These are phyloP conservation scores for Paralagenidium karlingii DNA, from an alignment of 352 stramenopile genomes.

Conservation along the genomic window DNA sequence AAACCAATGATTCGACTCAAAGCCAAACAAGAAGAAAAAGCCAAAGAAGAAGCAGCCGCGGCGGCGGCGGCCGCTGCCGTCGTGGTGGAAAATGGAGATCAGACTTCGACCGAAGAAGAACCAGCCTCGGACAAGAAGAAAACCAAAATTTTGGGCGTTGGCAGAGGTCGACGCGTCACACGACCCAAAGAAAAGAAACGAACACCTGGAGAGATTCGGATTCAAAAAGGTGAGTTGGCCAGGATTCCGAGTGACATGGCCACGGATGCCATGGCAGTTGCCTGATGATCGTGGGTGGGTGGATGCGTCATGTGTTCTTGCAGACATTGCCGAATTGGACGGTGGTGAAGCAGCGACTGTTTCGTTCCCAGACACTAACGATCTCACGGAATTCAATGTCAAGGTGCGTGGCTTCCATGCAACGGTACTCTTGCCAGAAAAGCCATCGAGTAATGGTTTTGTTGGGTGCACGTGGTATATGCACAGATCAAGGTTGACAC, in stretches of 20 bases:
- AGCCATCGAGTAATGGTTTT: not conserved
- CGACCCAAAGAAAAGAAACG: conserved; percentile 84
- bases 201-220: conserved; percentile 95
- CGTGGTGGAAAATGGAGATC: conserved; percentile 5
- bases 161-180: conserved; percentile 53
- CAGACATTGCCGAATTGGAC: conserved; percentile 96
- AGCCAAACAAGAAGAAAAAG: conserved; percentile 80
- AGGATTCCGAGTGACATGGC: not conserved
- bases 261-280: not conserved
- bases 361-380: conserved; percentile 94
- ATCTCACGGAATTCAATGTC: conserved; percentile 89
- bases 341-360: conserved; percentile 93
- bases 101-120: conserved; percentile 1
- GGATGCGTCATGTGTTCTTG: not conserved
- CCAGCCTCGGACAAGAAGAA: conserved; percentile 40
- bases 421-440: not conserved
- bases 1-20: conserved; percentile 4
- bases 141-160: conserved; percentile 72
- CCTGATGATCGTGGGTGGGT: not conserved
- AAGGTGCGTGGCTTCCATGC: conserved; percentile 26
- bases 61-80: conserved; percentile 9
- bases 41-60: conserved; percentile 52
- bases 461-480: conserved; percentile 18
- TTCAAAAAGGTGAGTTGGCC: conserved; percentile 89
- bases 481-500: conserved; percentile 86